Evolutionary conservation across 805 yeast genomes (phyloP), one percentile per base, ranked within the genome.

Genomic region (Metschnikowia santaceciliae): DNA sequence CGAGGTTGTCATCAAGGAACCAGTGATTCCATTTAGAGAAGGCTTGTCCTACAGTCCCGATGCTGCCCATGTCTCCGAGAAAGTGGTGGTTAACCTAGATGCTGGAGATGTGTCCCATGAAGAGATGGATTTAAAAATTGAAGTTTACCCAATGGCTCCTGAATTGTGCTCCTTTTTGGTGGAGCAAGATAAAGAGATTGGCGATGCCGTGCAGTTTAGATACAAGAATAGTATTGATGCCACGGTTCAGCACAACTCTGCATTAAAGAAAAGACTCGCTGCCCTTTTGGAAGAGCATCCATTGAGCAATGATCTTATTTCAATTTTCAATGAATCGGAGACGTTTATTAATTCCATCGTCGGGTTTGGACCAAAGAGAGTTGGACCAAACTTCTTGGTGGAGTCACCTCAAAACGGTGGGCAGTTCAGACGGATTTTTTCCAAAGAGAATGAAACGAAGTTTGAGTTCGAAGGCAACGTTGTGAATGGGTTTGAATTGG

Each of bases 21-120:
- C 99, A 0, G 92, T 88, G 20, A 95, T 94, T 57, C 98, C 99
- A 10, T 94, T 86, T 65, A 74, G 96, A 54, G 99, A 94, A 66
- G 88, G 97, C 0, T 82, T 89, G 4, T 67, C 78, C 10, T 84
- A 79, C 13, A 70, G 83, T 76, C 43, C 46, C 10, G 34, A n/a
- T 6, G 40, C 49, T 10, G 32, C 41, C 1, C 53, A 43, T 23
- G 36, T 44, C 26, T 32, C 42, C 11, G 59, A 48, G 10, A 57
- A 59, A 8, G 57, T 52, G 2, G 57, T 54, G 17, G 59, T 57
- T 20, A 57, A 48, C 15, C 56, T 58, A 7, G 39, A 45, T 13
- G 51, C 46, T n/a, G 49, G 41, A 6, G 60, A 49, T 2, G 61
- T 50, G 10, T 53, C 54, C 2, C 47, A 39, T 1, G 60, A 57